Evolutionary conservation across 2,329 filamentous ascomycete genomes (phyloP), one percentile per base, ranked within the genome.

Genomic region (Xylariales sp.): DNA sequence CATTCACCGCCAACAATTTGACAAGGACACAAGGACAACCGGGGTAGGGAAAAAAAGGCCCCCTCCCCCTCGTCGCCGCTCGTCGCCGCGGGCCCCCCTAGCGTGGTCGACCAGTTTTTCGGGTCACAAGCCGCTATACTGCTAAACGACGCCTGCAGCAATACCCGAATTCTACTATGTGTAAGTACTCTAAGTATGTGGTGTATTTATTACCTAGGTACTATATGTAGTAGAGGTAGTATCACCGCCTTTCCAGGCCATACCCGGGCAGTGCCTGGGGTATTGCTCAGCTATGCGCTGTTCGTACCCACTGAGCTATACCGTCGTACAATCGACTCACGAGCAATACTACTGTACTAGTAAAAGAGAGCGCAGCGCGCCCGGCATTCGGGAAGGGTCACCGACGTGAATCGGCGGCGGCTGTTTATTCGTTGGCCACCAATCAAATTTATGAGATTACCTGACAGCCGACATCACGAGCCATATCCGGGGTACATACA

Each of bases 71-170:
- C 39, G 5, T 23, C 18, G 16, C 10, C 18, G 0, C 41, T 6
- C n/a, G 16, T 36, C 41, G 5, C 34, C 34, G 34, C 9, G 2
- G 6, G 34, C 2, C 10, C 39, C 39, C 39, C 39, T 14, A 10
- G 18, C 16, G 34, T 58, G n/a, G 41, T 45, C 32, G 53, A 49
- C 48, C 58, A 63, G 34, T 28, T 57, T 66, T 36, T 52, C 60
- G 50, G 65, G 59, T 63, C 55, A 50, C 61, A 52, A 41, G 41
- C 55, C 48, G 34, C 65, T 43, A 1, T 30, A 36, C n/a, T 65
- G 54, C 57, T 59, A 65, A 36, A 69, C 64, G 64, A 69, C 1
- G 8, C 55, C 64, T 62, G 64, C 67, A 69, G 67, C 56, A 62
- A 62, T 28, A 46, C 58, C 54, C 45, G 55, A 60, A 58, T 43